phyloP scores from a whole-genome alignment of 257 asterid species.

The Scutellaria baicalensis region DNA sequence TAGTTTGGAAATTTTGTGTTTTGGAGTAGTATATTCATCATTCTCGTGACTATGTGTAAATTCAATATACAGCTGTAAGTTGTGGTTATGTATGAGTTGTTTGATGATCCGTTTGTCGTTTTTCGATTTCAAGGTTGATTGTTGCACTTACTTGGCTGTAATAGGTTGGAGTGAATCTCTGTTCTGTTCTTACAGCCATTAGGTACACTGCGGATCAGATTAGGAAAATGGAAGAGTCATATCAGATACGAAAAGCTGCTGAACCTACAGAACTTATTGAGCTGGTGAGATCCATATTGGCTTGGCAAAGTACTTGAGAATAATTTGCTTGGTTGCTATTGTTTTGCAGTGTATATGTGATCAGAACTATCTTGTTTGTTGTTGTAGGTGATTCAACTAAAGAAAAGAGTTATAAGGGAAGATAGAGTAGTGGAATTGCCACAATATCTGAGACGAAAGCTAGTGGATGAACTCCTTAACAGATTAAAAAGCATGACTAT shows the following conservation, averaged over 20 bases:
- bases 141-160: neutral
- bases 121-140: neutral
- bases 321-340: neutral
- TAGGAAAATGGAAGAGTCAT: slow-evolving; percentile 79
- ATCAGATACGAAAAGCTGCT: slow-evolving; percentile 58
- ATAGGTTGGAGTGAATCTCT: neutral
- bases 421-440: slow-evolving; percentile 57
- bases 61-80: no score
- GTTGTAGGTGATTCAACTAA: slow-evolving; percentile 50
- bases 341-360: neutral
- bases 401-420: slow-evolving; percentile 34
- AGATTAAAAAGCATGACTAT: slow-evolving; percentile 52
- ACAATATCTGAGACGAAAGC: slow-evolving; percentile 42
- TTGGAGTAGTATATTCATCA: no score
- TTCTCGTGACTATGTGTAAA: no score
- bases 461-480: slow-evolving; percentile 47
- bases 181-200: slow-evolving; percentile 39
- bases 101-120: neutral
- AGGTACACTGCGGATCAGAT: slow-evolving; percentile 68
- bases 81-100: neutral
- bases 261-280: slow-evolving; percentile 73
- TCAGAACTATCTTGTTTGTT: neutral
- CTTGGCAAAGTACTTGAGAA: neutral
- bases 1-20: neutral
- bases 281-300: slow-evolving; percentile 46